Percentiles rank a stretch among this genome's conserved stretches.
These are phyloP conservation scores for Globisporangium carolinianum DNA, from an alignment of 352 stramenopile species.

Conservation along the genomic window DNA sequence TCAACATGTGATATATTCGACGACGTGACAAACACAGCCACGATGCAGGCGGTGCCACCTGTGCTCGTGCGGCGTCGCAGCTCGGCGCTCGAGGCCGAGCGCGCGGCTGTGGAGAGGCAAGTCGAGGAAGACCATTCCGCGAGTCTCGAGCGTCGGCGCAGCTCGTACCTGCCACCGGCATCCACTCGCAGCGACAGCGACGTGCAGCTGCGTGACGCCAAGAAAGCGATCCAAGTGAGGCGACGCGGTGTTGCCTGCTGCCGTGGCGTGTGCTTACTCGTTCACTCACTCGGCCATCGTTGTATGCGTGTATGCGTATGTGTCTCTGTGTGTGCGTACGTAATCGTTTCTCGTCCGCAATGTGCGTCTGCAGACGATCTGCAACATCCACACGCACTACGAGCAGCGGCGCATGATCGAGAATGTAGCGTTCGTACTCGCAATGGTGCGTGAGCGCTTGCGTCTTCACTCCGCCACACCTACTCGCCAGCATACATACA, in stretches of 20 bases:
- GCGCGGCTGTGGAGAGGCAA: constrained; percentile 40
- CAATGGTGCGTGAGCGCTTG: constrained; percentile 26
- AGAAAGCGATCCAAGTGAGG: constrained; percentile 43
- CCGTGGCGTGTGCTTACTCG: too few relatives aligned
- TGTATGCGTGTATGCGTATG: too few relatives aligned
- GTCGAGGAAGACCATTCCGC: constrained; percentile 27
- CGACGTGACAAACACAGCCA: too few relatives aligned
- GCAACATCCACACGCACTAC: constrained; percentile 51
- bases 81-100: constrained; percentile 37
- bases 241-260: background rate
- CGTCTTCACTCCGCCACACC: too few relatives aligned
- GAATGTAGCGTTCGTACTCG: constrained; percentile 45
- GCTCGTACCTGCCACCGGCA: constrained; percentile 31
- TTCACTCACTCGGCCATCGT: too few relatives aligned
- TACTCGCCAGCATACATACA: too few relatives aligned
- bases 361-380: constrained; percentile 35
- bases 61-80: constrained; percentile 22
- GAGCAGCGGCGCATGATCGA: constrained; percentile 54
- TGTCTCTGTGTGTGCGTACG: too few relatives aligned
- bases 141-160: constrained; percentile 18
- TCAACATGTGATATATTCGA: too few relatives aligned
- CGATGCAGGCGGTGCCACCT: constrained; percentile 1
- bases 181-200: constrained; percentile 10
- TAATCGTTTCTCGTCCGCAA: background rate
- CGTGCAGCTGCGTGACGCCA: constrained; percentile 37